phyloP scores from a whole-genome alignment of 2,329 filamentous ascomycete genomes.

The Aureobasidium sp. region DNA sequence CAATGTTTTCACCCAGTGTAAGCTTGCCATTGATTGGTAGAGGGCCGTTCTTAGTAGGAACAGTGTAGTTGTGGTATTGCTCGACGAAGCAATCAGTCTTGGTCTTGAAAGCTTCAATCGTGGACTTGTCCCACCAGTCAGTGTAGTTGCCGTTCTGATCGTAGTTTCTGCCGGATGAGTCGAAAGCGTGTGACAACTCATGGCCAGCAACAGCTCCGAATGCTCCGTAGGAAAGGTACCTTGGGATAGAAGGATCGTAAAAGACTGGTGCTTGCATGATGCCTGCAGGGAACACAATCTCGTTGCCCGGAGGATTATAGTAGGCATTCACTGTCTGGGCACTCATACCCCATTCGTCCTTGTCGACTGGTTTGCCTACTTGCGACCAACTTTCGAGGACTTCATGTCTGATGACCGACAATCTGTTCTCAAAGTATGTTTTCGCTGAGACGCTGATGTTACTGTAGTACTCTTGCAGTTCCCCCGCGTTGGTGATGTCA shows the following conservation, averaged over 20 bases:
- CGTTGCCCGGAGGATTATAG: constrained; percentile 55
- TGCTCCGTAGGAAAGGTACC: constrained; percentile 60
- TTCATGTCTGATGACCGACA: constrained; percentile 43
- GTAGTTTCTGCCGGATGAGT: constrained; percentile 55
- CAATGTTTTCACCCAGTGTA: constrained; percentile 62
- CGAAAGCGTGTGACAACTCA: constrained; percentile 62
- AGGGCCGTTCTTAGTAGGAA: constrained; percentile 46
- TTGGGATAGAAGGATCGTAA: constrained; percentile 47
- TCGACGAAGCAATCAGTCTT: constrained; percentile 57
- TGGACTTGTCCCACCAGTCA: constrained; percentile 57
- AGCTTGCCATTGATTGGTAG: constrained; percentile 54
- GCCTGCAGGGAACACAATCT: constrained; percentile 60
- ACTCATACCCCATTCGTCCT: constrained; percentile 52
- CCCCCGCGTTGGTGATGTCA: constrained; percentile 44
- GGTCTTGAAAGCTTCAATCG: constrained; percentile 48
- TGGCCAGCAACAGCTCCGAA: constrained; percentile 61
- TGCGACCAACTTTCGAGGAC: constrained; percentile 46
- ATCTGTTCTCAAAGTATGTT: constrained; percentile 49
- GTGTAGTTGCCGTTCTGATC: constrained; percentile 56
- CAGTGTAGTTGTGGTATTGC: constrained; percentile 55
- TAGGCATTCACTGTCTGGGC: constrained; percentile 50
- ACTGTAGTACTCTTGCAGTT: constrained; percentile 49
- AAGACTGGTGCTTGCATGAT: constrained; percentile 63
- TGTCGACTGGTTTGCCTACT: constrained; percentile 52
- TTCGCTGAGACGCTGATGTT: constrained; percentile 42